Conservation (phyloP, 2,329 filamentous ascomycete genomes). For the Talaromyces piceae region DNA sequence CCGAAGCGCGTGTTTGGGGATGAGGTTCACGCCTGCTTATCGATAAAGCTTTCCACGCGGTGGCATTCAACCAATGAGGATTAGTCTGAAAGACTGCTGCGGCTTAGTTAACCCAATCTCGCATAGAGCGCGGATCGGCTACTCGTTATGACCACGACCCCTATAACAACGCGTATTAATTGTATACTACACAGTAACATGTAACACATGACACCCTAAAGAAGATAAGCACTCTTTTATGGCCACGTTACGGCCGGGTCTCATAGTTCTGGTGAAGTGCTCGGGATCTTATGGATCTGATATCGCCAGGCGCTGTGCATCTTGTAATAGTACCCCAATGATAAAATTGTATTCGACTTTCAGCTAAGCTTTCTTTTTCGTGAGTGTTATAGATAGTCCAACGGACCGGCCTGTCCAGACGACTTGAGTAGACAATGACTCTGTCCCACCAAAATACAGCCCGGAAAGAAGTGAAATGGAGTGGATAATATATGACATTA, state of each 20-base stretch:
- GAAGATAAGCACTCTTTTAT: no score
- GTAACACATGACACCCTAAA: no score
- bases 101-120: background rate
- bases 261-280: no score
- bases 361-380: background rate
- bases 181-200: no score
- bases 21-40: conserved; percentile 5
- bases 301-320: no score
- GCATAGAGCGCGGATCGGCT: background rate
- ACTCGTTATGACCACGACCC: background rate
- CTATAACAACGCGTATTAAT: background rate
- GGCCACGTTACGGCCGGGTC: no score
- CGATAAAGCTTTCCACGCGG: background rate
- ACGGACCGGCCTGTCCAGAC: background rate
- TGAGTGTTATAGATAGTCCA: background rate
- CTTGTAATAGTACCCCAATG: background rate
- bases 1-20: background rate
- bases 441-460: background rate
- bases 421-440: background rate
- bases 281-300: no score
- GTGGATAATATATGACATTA: background rate
- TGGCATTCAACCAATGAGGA: background rate
- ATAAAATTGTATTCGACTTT: background rate
- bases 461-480: conserved; percentile 1
- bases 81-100: background rate